A percentile compares a stretch with the other conserved stretches of the same genome.
phyloP scores from a whole-genome alignment of 2,329 filamentous ascomycete genomes.

The Aspergillus sp. region DNA sequence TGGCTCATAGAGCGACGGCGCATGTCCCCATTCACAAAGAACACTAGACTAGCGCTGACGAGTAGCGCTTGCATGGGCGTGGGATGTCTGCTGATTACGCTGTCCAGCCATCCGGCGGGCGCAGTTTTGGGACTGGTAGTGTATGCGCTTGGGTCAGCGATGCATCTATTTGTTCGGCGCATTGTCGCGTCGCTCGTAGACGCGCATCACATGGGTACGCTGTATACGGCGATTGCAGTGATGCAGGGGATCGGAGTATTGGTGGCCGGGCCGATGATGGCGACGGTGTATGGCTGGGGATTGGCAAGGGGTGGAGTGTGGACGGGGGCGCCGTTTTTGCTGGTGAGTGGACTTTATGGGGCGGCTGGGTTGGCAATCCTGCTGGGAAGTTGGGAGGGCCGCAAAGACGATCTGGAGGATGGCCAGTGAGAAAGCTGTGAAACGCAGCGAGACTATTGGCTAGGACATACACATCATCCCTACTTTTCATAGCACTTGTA shows the following conservation, averaged over 20 bases:
- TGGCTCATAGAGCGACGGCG: neutral
- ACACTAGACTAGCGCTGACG: neutral
- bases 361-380: neutral
- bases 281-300: neutral
- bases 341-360: neutral
- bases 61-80: neutral
- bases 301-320: neutral
- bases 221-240: slow-evolving; percentile 32
- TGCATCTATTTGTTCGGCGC: slow-evolving; percentile 25
- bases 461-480: neutral
- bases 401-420: neutral
- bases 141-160: slow-evolving; percentile 27
- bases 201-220: slow-evolving; percentile 29
- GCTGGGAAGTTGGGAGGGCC: neutral
- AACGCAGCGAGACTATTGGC: neutral
- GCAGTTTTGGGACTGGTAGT: slow-evolving; percentile 23
- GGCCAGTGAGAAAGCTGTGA: neutral
- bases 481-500: too few species aligned
- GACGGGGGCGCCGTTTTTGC: neutral
- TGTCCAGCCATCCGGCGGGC: slow-evolving; percentile 10
- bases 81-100: neutral
- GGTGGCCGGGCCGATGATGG: slow-evolving; percentile 23
- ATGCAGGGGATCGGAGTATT: slow-evolving; percentile 24
- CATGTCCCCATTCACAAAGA: neutral
- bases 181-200: slow-evolving; percentile 30